Evolutionary conservation across 2,329 filamentous ascomycete genomes (phyloP), one percentile per base, ranked within the genome.

Genomic region (Coniochaeta sp.): DNA sequence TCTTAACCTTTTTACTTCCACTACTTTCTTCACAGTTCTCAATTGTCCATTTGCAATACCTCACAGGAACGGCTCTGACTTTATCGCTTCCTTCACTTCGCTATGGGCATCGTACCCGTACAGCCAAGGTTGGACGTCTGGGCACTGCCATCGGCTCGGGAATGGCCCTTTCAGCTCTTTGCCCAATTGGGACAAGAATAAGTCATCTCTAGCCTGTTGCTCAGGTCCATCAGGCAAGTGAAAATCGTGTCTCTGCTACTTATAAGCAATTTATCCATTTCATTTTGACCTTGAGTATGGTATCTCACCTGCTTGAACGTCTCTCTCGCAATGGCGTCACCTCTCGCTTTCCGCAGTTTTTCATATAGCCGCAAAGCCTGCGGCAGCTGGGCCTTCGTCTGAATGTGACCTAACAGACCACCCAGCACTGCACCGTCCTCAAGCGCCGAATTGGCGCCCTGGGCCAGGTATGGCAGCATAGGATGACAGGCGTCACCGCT

Each of bases 391-490:
- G 78, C 73, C 55, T 75, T 78, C 0, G 69, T 70, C 36, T 74
- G 71, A 11, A 87, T 73, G 2, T 79, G 74, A 0, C 80, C 79
- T 0, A 90, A 72, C 1, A 89, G 66, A 0, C 78, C 74, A 0
- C 87, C 87, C 0, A 90, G 72, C 0, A 88, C 85, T 0, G 86
- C 85, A 0, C 86, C 87, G 59, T 90, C 88, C 67, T 90, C 87
- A 1, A 90, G 61, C 0, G 83, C 82, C 0, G 81, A 86, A 67
- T 89, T 89, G 16, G 87, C 87, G 0, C 88, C 87, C 70, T 86
- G 88, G 0, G 83, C 87, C 31, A 85, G 75, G 64, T 84, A 83
- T 3, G 84, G 84, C 1, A 88, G 72, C 84, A 87, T 87, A 0
- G 84, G 81, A 67, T 88, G 86, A 62, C 84, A 88, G 1, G 82